phyloP scores from a whole-genome alignment of 2,329 filamentous ascomycete genomes.

The Diplodia intermedia region DNA sequence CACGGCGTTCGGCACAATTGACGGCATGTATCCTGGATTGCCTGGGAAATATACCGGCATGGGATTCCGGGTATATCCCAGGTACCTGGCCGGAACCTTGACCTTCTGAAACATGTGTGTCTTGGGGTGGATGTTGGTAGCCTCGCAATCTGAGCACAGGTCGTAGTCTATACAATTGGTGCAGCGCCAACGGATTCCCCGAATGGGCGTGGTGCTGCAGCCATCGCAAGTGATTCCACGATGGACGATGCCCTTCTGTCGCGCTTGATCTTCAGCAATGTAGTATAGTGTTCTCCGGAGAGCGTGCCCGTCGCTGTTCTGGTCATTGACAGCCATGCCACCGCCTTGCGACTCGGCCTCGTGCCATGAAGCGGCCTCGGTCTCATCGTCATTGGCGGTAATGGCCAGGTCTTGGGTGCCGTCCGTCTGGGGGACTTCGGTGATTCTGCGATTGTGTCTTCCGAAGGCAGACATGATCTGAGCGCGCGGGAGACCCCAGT shows the following conservation, averaged over 20 bases:
- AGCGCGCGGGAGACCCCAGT: slow-evolving; percentile 24
- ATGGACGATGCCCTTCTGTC: slow-evolving; percentile 87
- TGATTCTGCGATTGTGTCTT: slow-evolving; percentile 19
- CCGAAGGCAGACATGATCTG: slow-evolving; percentile 16
- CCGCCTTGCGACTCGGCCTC: slow-evolving; percentile 20
- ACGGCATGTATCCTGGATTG: slow-evolving; percentile 74
- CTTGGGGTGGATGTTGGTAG: slow-evolving; percentile 76
- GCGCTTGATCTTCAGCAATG: slow-evolving; percentile 91
- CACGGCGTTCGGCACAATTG: slow-evolving; percentile 70
- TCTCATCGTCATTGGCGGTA: slow-evolving; percentile 29
- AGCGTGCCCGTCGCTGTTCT: slow-evolving; percentile 69
- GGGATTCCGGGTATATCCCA: slow-evolving; percentile 77
- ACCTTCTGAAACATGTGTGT: slow-evolving; percentile 98
- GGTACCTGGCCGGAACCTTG: slow-evolving; percentile 83
- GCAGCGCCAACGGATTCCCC: slow-evolving; percentile 90
- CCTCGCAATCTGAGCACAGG: slow-evolving; percentile 90
- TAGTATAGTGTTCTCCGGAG: slow-evolving; percentile 86
- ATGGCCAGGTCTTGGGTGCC: slow-evolving; percentile 12
- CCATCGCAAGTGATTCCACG: slow-evolving; percentile 90
- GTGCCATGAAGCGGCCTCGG: slow-evolving; percentile 41
- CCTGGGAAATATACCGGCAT: slow-evolving; percentile 88
- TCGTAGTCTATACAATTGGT: slow-evolving; percentile 97
- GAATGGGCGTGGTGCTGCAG: slow-evolving; percentile 86
- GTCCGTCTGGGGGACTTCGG: slow-evolving; percentile 10
- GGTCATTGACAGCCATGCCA: slow-evolving; percentile 48